Base-by-base conservation (phyloP, 2,329 filamentous ascomycete species). In the Verticillium tricorpus region DNA sequence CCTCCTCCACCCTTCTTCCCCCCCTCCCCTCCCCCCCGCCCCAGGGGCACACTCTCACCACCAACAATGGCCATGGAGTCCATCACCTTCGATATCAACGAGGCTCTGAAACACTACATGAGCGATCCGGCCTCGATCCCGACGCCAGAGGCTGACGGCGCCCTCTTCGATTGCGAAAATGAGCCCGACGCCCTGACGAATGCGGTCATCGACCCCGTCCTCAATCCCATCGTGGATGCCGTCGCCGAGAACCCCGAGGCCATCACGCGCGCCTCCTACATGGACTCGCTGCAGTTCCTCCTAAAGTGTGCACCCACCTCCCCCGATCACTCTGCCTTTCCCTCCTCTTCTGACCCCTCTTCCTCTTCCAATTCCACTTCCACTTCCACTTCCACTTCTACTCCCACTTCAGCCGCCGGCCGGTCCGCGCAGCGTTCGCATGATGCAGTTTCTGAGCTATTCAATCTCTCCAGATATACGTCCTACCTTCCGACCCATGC, bases 51-150 rank as follows among this genome's bases (percentile, higher is more conserved):
- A 64, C 22, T 45, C 25, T 52, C 64, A 40, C 45, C 59, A 57
- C 61, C 60, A 63, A 67, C 68, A 70, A 71, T 75, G 70, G 76
- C 66, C 74, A 89, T 89, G 88, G 89, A 82, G 71, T 90, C 90
- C 80, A 85, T 93, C 74, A 85, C 89, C 72, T 99, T 99, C 79
- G 92, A 98, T 76, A 92, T 99, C 77, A 97, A 97, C 76, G 90
- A 97, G 80, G 92, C 93, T 67, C 89, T 98, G 76, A 97, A 97
- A 82, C 86, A 92, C 74, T 99, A 97, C 78, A 91, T 97, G 85
- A 96, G 92, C 78, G 94, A 98, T 74, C 94, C 95, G 9, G 82
- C 88, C 56, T 85, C 87, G 45, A 90, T 98, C 61, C 82, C 90
- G 8, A 97, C 93, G 2, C 89, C 91, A 54, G 94, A 98, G 74